Base-by-base conservation (phyloP, 208 protist genomes). In the Leishmania lainsoni region DNA sequence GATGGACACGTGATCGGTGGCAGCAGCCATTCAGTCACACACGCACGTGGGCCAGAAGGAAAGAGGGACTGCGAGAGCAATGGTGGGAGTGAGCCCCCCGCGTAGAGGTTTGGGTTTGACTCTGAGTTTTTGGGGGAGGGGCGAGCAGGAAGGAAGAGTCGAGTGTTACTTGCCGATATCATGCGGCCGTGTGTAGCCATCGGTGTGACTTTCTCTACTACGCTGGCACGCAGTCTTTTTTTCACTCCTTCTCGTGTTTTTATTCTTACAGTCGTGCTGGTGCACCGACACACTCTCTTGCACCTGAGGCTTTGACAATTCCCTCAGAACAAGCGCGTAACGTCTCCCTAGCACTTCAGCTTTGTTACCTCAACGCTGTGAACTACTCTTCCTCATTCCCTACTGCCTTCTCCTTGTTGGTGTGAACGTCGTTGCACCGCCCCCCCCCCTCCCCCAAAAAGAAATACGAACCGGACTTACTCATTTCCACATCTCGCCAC, bases 401-500 rank as follows among this genome's bases (percentile, higher is more conserved):
- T 29, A 48, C 16, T 45, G 65, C 35, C 65, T 70, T 45, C 35
- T 14, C 35, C 9, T 26, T 45, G 42, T 20, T n/a, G 29, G 2
- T 49, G 42, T 9, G 14, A 5, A 17, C 22, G 14, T 72, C 42
- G 32, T 9, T 49, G 22, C 42, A 72, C 20, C 66, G 66, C 22
- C 8, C 3, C 17, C 45, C 42, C 42, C 42, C 42, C 42, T 4
- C 42, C 42, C 35, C 35, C 35, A 35, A 35, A 35, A 35, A 35
- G 6, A 45, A 9, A 45, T 56, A 29, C 65, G 17, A n/a, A 51
- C 20, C 59, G 58, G 59, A 66, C 70, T 81, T 75, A 16, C 42
- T 66, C 35, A 32, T 68, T 84, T 72, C 65, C 59, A 58, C 14
- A 42, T 75, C 52, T 88, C n/a, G 73, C 52, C 76, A 66, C 32